Percentiles rank a stretch among this genome's conserved stretches.
These are phyloP conservation scores for Aureobasidium sp. DNA, from an alignment of 2,329 filamentous ascomycete genomes.

Conservation along the genomic window DNA sequence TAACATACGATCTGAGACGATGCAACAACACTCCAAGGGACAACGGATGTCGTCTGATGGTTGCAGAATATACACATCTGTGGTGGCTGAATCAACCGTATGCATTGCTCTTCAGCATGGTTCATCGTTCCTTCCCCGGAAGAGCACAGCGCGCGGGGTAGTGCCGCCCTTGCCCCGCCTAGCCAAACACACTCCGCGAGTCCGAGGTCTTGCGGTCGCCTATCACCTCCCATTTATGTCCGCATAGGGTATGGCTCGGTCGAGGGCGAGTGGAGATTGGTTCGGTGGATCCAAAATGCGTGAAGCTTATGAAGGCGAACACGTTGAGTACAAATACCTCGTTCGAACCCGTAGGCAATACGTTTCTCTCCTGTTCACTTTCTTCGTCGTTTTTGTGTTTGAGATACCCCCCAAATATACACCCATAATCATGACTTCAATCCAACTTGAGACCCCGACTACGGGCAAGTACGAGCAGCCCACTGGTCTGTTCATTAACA, in stretches of 20 bases:
- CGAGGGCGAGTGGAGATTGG: slow-evolving; percentile 15
- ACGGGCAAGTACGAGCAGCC: slow-evolving; percentile 53
- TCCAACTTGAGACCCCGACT: slow-evolving; percentile 61
- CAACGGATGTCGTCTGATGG: background rate
- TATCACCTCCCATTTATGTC: background rate
- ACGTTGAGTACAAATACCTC: slow-evolving; percentile 15
- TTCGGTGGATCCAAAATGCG: background rate
- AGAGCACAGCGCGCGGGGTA: slow-evolving; percentile 14
- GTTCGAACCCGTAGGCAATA: background rate
- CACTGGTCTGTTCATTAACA: slow-evolving; percentile 73
- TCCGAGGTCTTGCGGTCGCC: slow-evolving; percentile 13
- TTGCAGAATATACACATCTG: background rate
- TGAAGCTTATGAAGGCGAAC: slow-evolving; percentile 5
- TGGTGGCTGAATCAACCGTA: background rate
- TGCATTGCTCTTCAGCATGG: background rate
- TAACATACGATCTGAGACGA: background rate
- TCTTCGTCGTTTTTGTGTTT: slow-evolving; percentile 16
- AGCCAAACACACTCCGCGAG: slow-evolving; percentile 12
- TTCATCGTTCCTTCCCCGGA: slow-evolving; percentile 7
- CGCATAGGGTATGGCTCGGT: background rate
- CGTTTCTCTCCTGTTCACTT: background rate
- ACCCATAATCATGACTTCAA: slow-evolving; percentile 40
- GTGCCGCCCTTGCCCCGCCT: slow-evolving; percentile 7
- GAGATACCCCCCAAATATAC: slow-evolving; percentile 21
- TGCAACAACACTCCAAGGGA: background rate